phyloP scores from a whole-genome alignment of 2,329 filamentous ascomycete species.

The Ceratocystis colombiana region DNA sequence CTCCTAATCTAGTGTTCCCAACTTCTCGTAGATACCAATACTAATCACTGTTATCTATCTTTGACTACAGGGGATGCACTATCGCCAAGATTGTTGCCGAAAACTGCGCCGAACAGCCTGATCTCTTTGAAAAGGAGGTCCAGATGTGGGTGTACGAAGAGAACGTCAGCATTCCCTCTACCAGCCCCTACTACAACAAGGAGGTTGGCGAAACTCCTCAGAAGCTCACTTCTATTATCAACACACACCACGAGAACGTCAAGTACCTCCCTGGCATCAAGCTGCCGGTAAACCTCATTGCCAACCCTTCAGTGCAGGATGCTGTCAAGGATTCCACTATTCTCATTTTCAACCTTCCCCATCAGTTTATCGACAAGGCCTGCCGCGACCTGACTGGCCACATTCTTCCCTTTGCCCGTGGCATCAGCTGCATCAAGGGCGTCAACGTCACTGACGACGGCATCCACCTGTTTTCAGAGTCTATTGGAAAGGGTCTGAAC shows the following conservation, averaged over 20 bases:
- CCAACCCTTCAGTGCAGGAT: constrained; percentile 70
- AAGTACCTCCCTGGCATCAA: constrained; percentile 91
- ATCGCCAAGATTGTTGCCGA: constrained; percentile 96
- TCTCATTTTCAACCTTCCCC: constrained; percentile 89
- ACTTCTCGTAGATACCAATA: background rate
- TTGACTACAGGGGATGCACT: constrained; percentile 65
- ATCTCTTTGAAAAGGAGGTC: constrained; percentile 77
- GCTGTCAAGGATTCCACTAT: constrained; percentile 77
- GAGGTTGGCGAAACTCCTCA: constrained; percentile 56
- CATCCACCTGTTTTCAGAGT: constrained; percentile 85
- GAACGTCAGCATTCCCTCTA: constrained; percentile 61
- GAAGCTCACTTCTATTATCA: constrained; percentile 87
- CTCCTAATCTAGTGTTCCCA: background rate
- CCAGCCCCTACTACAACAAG: constrained; percentile 62
- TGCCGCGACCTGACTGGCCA: constrained; percentile 78
- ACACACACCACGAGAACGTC: constrained; percentile 86
- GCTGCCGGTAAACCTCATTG: constrained; percentile 72
- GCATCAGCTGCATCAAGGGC: constrained; percentile 96
- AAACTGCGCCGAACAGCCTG: constrained; percentile 66
- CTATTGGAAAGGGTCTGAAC: constrained; percentile 77
- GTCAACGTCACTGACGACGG: constrained; percentile 83
- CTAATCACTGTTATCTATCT: background rate
- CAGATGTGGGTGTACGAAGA: constrained; percentile 99
- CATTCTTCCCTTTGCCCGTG: constrained; percentile 82
- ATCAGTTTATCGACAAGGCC: constrained; percentile 86